Percentiles rank a stretch among this genome's conserved stretches.
These are phyloP conservation scores for Letharia lupina DNA, from an alignment of 495 filamentous ascomycete genomes.

Conservation along the genomic window DNA sequence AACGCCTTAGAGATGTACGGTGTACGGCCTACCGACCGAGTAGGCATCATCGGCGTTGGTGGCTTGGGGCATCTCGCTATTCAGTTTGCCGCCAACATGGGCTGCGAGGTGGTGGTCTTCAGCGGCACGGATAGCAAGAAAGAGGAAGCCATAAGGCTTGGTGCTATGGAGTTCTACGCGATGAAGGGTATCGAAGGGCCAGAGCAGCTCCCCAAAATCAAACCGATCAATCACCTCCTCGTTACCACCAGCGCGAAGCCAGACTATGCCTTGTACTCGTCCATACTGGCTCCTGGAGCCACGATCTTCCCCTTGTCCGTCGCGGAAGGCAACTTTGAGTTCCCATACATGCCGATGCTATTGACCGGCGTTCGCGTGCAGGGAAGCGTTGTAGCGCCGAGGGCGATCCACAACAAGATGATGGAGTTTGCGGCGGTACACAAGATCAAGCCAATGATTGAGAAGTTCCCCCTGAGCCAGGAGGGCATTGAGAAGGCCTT, in stretches of 20 bases:
- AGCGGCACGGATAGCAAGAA: slow-evolving; percentile 49
- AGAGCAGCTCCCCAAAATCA: slow-evolving; percentile 29
- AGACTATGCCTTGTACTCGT: slow-evolving; percentile 34
- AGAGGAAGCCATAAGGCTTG: slow-evolving; percentile 46
- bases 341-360: slow-evolving; percentile 47
- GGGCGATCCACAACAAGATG: slow-evolving; percentile 47
- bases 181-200: slow-evolving; percentile 33
- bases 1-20: slow-evolving; percentile 39
- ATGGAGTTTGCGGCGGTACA: slow-evolving; percentile 49
- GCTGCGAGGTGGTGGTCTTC: slow-evolving; percentile 55
- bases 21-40: slow-evolving; percentile 40
- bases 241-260: slow-evolving; percentile 41
- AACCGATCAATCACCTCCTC: slow-evolving; percentile 37
- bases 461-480: slow-evolving; percentile 48
- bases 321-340: slow-evolving; percentile 38
- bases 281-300: slow-evolving; percentile 38
- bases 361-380: slow-evolving; percentile 41
- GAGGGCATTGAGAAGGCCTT: slow-evolving; percentile 47
- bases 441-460: slow-evolving; percentile 46
- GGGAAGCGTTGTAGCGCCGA: slow-evolving; percentile 43
- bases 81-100: slow-evolving; percentile 55
- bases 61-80: slow-evolving; percentile 58
- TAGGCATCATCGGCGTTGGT: slow-evolving; percentile 55
- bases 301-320: slow-evolving; percentile 47
- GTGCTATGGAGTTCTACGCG: slow-evolving; percentile 42